Percentiles rank a stretch among this genome's conserved stretches.
Conservation (phyloP, 805 yeast species). For the Pichia rugopelliculosa region DNA sequence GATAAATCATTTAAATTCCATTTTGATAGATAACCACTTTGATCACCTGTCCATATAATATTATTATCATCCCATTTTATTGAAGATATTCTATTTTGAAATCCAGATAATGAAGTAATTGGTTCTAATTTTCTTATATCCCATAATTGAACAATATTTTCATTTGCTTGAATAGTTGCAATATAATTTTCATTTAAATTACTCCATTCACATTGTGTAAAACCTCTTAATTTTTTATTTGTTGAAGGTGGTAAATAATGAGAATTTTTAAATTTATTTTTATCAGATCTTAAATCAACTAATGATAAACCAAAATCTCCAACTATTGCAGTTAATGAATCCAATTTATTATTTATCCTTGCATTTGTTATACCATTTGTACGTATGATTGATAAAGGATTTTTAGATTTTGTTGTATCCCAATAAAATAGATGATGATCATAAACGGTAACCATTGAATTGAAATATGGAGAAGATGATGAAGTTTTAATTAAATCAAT, state of each 20-base stretch:
- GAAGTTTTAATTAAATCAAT: conserved; percentile 34
- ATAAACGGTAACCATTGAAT: conserved; percentile 53
- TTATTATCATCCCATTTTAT: conserved; percentile 51
- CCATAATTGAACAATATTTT: conserved; percentile 56
- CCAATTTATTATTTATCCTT: conserved; percentile 40
- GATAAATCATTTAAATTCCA: conserved; percentile 34
- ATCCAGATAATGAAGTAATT: conserved; percentile 47
- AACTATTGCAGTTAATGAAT: conserved; percentile 53
- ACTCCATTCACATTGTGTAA: conserved; percentile 56
- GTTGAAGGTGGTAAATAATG: conserved; percentile 5
- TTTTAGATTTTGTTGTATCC: conserved; percentile 56
- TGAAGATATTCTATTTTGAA: conserved; percentile 44
- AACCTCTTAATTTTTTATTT: conserved; percentile 13
- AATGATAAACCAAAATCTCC: conserved; percentile 71
- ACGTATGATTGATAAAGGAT: conserved; percentile 49
- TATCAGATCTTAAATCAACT: conserved; percentile 53
- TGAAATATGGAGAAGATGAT: conserved; percentile 34
- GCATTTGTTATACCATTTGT: conserved; percentile 44
- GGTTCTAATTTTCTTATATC: conserved; percentile 58
- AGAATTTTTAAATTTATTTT: conserved; percentile 21
- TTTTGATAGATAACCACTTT: conserved; percentile 59
- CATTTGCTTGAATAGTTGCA: conserved; percentile 51
- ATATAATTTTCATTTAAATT: conserved; percentile 50
- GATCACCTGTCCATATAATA: conserved; percentile 47
- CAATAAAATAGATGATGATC: conserved; percentile 68